phyloP scores from a whole-genome alignment of 1,284 basidiomycete genomes.

The Rhodofomes roseus region DNA sequence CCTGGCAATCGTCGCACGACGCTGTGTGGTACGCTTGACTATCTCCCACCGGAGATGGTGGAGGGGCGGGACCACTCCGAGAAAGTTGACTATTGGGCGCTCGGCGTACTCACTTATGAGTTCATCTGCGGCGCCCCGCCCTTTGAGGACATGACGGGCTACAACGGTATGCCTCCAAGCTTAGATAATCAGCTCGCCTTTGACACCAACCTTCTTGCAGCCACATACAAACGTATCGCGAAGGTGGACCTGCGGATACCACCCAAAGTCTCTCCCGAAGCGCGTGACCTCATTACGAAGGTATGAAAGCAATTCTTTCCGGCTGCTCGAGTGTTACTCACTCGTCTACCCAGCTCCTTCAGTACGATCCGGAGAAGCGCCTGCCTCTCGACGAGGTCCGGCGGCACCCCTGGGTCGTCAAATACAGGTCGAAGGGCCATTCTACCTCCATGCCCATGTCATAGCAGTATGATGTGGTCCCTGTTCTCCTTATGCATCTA shows the following conservation, averaged over 20 bases:
- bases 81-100: conserved; percentile 94
- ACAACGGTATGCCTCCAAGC: conserved; percentile 52
- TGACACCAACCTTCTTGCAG: conserved; percentile 33
- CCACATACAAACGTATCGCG: conserved; percentile 85
- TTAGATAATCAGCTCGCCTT: neutral
- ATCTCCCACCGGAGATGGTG: conserved; percentile 98
- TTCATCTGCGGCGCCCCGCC: conserved; percentile 92
- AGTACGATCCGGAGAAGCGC: conserved; percentile 82
- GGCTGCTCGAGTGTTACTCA: neutral
- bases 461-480: neutral
- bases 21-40: conserved; percentile 94
- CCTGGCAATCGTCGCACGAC: conserved; percentile 88
- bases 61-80: conserved; percentile 85
- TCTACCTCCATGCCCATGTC: conserved; percentile 14
- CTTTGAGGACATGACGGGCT: conserved; percentile 85
- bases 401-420: conserved; percentile 91
- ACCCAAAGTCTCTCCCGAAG: conserved; percentile 57
- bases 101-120: conserved; percentile 95
- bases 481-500: neutral
- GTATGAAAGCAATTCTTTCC: conserved; percentile 30
- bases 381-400: conserved; percentile 80
- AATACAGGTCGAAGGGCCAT: conserved; percentile 53
- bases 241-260: conserved; percentile 83
- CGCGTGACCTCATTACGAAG: conserved; percentile 60
- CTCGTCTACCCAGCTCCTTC: conserved; percentile 63